Base-by-base conservation (phyloP, 768 basidiomycete species). In the Kwoniella sp. region DNA sequence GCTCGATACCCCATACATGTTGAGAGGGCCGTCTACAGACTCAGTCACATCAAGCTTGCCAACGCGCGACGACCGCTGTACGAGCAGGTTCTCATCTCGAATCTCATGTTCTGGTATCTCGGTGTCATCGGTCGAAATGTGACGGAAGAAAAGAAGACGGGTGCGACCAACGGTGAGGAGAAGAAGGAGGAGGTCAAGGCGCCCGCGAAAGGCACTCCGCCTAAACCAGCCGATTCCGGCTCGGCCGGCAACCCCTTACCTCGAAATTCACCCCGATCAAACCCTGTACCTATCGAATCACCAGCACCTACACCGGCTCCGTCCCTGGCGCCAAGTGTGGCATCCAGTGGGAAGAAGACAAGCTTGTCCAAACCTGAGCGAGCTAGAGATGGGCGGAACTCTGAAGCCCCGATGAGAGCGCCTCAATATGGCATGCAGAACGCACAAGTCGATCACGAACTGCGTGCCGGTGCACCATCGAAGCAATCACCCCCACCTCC, bases 21-120 rank as follows among this genome's bases (percentile, higher is more conserved):
- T 68, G 96, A 99, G 79, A 87, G 96, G 34, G 96, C 96, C 2
- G 94, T 99, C 53, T 99, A 99, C 82, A 86, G 96, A 65, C 84
- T 99, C 55, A 94, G 92, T 79, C 96, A 99, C 78, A 99, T 99
- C 85, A 99, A 99, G 81, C 85, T 99, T 51, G 96, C 96, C 23
- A 99, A 98, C 82, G 94, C 96, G 9, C 86, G 96, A 64, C 86
- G 96, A 51, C 94, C 96, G 28, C 84, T 99, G 20, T 98, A 96
- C 75, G 96, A 99, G 83, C 96, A 99, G 81, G 96, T 84, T 8
- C 66, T 83, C 17, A 84, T 84, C 52, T 83, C 83, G 26, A 83
- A 83, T 64, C 73, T 82, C 62, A 82, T 83, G 82, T 98, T 99
- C 85, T 99, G 96, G 96, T 99, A 98, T 79, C 85, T 99, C 38